Percentiles rank a stretch among this genome's conserved stretches.
Conservation (phyloP, 1,284 basidiomycete genomes). For the Sporisorium graminicola region DNA sequence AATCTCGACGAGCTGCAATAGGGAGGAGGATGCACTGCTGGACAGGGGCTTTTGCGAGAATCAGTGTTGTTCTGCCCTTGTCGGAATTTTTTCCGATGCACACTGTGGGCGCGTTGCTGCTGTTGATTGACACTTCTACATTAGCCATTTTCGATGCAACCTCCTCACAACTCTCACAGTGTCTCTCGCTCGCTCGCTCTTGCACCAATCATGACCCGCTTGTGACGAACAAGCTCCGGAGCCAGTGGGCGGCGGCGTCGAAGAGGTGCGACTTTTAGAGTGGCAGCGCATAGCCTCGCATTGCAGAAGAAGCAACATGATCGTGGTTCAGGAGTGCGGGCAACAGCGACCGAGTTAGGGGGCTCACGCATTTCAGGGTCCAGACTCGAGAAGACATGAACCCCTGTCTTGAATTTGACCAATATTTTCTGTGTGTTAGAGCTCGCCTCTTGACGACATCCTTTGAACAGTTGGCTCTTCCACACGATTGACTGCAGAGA, state of each 20-base stretch:
- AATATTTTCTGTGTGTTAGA: too few relatives aligned
- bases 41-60: neutral
- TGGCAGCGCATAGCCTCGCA: constrained; percentile 6
- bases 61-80: neutral
- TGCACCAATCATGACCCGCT: neutral
- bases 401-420: constrained; percentile 7
- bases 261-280: neutral
- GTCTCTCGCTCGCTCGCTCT: neutral
- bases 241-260: neutral
- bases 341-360: constrained; percentile 7
- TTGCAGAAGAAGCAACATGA: neutral
- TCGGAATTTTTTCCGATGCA: constrained; percentile 3
- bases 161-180: too few relatives aligned
- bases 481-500: too few relatives aligned
- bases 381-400: neutral
- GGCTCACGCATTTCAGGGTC: constrained; percentile 17
- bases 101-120: neutral
- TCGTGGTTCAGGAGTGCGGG: neutral
- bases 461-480: too few relatives aligned
- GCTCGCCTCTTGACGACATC: too few relatives aligned
- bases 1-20: constrained; percentile 41
- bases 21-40: neutral
- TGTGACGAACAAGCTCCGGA: neutral
- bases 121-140: constrained; percentile 45
- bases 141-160: neutral